Conservation (phyloP, 257 asterid genomes). For the Penstemon eatonii region DNA sequence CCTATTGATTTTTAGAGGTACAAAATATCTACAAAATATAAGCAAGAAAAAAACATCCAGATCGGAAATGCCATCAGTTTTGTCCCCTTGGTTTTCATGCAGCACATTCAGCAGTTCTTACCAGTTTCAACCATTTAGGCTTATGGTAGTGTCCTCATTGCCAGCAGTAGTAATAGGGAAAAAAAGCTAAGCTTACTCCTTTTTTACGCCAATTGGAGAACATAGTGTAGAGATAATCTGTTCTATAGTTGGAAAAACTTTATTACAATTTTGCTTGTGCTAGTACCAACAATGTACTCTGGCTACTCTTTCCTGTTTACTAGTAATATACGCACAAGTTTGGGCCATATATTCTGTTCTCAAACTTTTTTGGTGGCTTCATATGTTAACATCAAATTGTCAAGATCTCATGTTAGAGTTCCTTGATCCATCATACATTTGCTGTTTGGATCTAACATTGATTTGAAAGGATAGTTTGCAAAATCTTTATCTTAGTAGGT, state of each 20-base stretch:
- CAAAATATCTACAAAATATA: conserved; percentile 11
- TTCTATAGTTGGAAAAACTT: conserved; percentile 2
- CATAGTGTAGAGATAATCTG: neutral
- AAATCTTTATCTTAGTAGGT: conserved; percentile 16
- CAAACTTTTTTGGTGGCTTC: conserved; percentile 11
- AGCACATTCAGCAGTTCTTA: neutral
- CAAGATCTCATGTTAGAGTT: conserved; percentile 22
- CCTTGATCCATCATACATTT: conserved; percentile 8
- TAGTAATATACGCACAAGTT: neutral
- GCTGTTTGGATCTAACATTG: conserved; percentile 5
- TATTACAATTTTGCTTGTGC: neutral
- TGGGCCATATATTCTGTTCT: neutral
- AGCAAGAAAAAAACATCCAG: neutral
- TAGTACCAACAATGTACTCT: neutral
- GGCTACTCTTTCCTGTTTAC: neutral
- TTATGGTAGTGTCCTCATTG: neutral
- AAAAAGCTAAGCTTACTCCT: conserved; percentile 15
- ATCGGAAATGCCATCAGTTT: neutral
- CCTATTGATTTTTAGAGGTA: neutral
- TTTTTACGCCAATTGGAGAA: neutral
- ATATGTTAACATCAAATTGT: conserved; percentile 15
- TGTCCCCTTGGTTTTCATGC: conserved; percentile 11
- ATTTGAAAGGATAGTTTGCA: conserved; percentile 9
- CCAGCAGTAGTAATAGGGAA: conserved; percentile 5
- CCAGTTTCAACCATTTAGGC: neutral